A percentile compares a stretch with the other conserved stretches of the same genome.
phyloP scores from a whole-genome alignment of 1,284 basidiomycete genomes.

The Mycena sp. region DNA sequence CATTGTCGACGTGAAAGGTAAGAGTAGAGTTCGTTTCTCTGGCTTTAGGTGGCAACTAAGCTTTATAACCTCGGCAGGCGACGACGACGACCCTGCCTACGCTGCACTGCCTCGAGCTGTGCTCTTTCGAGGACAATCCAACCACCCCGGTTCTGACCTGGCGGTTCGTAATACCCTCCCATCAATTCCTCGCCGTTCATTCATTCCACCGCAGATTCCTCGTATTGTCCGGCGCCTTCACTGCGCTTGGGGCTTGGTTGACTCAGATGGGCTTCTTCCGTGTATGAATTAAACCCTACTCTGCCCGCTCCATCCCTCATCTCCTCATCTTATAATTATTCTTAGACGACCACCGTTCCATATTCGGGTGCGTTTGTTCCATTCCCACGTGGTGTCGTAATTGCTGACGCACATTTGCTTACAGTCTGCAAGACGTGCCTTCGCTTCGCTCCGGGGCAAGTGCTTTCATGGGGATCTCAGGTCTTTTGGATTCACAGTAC shows the following conservation, averaged over 20 bases:
- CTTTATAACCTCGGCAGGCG: conserved; percentile 17
- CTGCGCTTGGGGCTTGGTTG: conserved; percentile 37
- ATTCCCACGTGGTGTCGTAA: neutral
- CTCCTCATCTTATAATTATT: neutral
- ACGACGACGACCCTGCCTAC: conserved; percentile 36
- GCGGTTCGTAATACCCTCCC: conserved; percentile 25
- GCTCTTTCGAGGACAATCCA: conserved; percentile 36
- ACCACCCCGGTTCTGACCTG: conserved; percentile 36
- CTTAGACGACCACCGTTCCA: conserved; percentile 37
- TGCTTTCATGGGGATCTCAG: too few relatives aligned
- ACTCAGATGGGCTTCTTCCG: conserved; percentile 40
- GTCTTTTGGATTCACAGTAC: too few relatives aligned
- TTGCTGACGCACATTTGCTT: neutral
- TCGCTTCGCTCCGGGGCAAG: too few relatives aligned
- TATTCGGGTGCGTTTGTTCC: conserved; percentile 30
- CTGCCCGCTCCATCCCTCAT: too few relatives aligned
- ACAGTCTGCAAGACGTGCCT: too few relatives aligned
- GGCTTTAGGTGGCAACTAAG: neutral
- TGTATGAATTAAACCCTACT: conserved; percentile 19
- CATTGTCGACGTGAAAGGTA: conserved; percentile 25
- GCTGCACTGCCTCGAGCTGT: conserved; percentile 34
- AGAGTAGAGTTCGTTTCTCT: neutral
- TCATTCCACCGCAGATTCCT: conserved; percentile 28
- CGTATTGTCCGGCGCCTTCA: conserved; percentile 33
- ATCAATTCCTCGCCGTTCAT: neutral